Conservation (phyloP, 495 filamentous ascomycete genomes). For the Rostrohypoxylon terebratum region DNA sequence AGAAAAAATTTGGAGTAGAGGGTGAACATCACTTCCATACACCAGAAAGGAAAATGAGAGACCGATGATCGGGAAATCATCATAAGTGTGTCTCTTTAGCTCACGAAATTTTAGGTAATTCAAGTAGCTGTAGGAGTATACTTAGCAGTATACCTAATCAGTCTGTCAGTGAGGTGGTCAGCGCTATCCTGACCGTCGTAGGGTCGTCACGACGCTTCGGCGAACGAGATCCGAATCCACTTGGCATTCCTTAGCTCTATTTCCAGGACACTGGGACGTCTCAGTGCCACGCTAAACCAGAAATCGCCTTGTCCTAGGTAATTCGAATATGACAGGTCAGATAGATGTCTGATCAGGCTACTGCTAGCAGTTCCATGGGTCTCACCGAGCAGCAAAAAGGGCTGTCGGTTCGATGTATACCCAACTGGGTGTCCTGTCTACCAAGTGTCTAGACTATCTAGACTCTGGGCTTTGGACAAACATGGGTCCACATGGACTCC, state of each 20-base stretch:
- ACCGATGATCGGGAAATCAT: conserved; percentile 15
- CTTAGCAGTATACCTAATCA: not conserved
- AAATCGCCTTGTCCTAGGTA: conserved; percentile 33
- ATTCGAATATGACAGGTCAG: conserved; percentile 40
- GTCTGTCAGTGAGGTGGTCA: conserved; percentile 4
- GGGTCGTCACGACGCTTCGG: conserved; percentile 18
- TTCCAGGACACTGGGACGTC: conserved; percentile 46
- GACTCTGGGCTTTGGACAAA: conserved; percentile 15
- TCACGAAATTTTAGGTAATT: not conserved
- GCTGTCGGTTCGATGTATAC: conserved; percentile 34
- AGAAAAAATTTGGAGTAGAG: conserved; percentile 16
- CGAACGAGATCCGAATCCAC: conserved; percentile 41
- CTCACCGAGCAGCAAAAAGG: conserved; percentile 37
- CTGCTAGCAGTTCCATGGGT: conserved; percentile 28
- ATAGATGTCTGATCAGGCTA: conserved; percentile 31
- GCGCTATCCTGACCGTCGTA: conserved; percentile 18
- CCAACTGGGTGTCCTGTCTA: conserved; percentile 17
- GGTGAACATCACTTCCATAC: conserved; percentile 27
- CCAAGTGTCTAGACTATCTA: not conserved
- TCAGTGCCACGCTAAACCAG: conserved; percentile 39
- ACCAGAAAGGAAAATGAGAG: conserved; percentile 8
- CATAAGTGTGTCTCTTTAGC: not conserved
- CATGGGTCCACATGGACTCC: conserved; percentile 25
- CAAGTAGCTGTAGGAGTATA: not conserved
- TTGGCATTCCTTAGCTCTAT: conserved; percentile 42